Percentiles rank a stretch among this genome's conserved stretches.
phyloP scores from a whole-genome alignment of 1,284 basidiomycete species.

The Tylopilus sp. region DNA sequence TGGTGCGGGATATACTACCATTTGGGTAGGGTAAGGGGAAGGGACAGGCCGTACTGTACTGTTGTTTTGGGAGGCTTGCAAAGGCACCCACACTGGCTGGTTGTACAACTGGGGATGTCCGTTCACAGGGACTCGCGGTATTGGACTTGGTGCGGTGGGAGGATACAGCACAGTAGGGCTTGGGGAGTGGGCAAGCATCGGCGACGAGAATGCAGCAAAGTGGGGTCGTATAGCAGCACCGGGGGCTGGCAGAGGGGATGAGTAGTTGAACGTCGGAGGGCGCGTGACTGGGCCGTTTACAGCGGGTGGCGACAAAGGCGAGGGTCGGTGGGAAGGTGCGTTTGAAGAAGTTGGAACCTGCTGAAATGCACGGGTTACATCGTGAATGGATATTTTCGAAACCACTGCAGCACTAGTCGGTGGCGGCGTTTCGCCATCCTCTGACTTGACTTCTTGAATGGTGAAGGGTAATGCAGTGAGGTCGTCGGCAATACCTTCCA shows the following conservation, averaged over 20 bases:
- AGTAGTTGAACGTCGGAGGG: slow-evolving; percentile 36
- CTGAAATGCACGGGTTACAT: slow-evolving; percentile 79
- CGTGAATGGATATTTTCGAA: slow-evolving; percentile 72
- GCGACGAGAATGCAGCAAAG: slow-evolving; percentile 58
- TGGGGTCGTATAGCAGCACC: slow-evolving; percentile 47
- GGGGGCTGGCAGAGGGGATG: slow-evolving; percentile 38
- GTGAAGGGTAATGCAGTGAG: slow-evolving; percentile 71
- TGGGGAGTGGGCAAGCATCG: slow-evolving; percentile 67
- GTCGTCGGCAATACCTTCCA: slow-evolving; percentile 76
- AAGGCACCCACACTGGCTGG: slow-evolving; percentile 64
- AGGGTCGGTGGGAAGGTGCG: slow-evolving; percentile 40
- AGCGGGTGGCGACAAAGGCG: slow-evolving; percentile 46
- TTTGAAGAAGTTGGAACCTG: slow-evolving; percentile 61
- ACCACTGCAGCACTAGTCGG: slow-evolving; percentile 50
- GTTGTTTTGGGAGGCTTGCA: slow-evolving; percentile 44
- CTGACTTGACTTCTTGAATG: slow-evolving; percentile 75
- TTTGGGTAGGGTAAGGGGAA: slow-evolving; percentile 60
- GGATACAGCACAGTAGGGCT: slow-evolving; percentile 61
- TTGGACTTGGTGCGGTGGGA: slow-evolving; percentile 55
- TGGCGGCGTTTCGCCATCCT: slow-evolving; percentile 76
- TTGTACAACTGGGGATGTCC: slow-evolving; percentile 56
- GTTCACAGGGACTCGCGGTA: slow-evolving; percentile 59
- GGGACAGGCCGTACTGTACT: slow-evolving; percentile 54
- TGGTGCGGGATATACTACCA: slow-evolving; percentile 61
- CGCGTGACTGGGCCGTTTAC: slow-evolving; percentile 45